Conservation (phyloP, 495 filamentous ascomycete genomes). For the Lentithecium fluviatile region DNA sequence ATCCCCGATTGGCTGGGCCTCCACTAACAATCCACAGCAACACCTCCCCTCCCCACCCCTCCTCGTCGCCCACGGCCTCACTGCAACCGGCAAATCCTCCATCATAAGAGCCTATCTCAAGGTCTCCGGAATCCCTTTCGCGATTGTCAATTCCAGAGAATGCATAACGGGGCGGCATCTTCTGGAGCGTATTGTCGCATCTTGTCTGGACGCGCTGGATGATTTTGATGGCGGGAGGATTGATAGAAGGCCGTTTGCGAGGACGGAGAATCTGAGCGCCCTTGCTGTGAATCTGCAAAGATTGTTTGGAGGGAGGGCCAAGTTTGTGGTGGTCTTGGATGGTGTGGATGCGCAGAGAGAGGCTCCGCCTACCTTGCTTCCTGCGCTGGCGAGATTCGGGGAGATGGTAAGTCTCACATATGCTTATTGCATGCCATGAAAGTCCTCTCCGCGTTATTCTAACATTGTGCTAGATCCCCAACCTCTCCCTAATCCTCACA, state of each 20-base stretch:
- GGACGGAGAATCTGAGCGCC: conserved; percentile 75
- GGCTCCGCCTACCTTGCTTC: conserved; percentile 71
- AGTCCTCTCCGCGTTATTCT: background rate
- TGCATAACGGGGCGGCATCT: conserved; percentile 89
- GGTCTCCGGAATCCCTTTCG: conserved; percentile 55
- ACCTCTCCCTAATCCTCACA: conserved; percentile 74
- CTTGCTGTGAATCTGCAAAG: conserved; percentile 67
- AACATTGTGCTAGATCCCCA: conserved; percentile 62
- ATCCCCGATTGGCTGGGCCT: background rate
- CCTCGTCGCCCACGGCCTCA: conserved; percentile 79
- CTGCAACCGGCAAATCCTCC: conserved; percentile 85
- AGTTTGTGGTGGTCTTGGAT: conserved; percentile 84
- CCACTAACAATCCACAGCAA: conserved; percentile 39
- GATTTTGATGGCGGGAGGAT: conserved; percentile 44
- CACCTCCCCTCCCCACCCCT: conserved; percentile 52
- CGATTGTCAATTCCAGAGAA: conserved; percentile 75
- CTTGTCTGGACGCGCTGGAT: conserved; percentile 31
- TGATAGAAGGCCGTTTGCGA: conserved; percentile 46
- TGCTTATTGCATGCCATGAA: background rate
- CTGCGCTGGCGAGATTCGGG: conserved; percentile 75
- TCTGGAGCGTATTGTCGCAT: conserved; percentile 62
- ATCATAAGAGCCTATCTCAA: conserved; percentile 65
- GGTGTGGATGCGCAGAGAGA: conserved; percentile 88
- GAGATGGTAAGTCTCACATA: conserved; percentile 60
- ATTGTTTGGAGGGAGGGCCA: conserved; percentile 47